phyloP scores from a whole-genome alignment of 2,329 filamentous ascomycete genomes.

The Aureobasidium pullulans region DNA sequence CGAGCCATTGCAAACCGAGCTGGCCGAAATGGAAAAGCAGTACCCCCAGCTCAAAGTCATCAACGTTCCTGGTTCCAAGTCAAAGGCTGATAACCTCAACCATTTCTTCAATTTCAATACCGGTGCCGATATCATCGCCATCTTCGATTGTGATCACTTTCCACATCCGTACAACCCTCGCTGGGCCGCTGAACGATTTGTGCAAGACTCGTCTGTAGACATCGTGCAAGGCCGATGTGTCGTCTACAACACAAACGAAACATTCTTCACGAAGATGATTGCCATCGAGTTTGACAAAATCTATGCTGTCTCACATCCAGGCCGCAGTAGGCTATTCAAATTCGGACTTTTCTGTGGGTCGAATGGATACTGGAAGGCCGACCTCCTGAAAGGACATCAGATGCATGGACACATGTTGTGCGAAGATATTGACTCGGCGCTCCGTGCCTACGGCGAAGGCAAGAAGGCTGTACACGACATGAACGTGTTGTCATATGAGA shows the following conservation, averaged over 20 bases:
- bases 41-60: constrained; percentile 38
- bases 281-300: constrained; percentile 47
- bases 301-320: constrained; percentile 45
- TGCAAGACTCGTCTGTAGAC: constrained; percentile 35
- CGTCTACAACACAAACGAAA: constrained; percentile 40
- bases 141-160: constrained; percentile 46
- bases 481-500: constrained; percentile 43
- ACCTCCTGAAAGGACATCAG: constrained; percentile 37
- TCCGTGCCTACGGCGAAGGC: constrained; percentile 38
- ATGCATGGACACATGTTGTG: constrained; percentile 46
- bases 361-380: constrained; percentile 43
- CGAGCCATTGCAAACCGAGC: constrained; percentile 38
- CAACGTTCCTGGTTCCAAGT: constrained; percentile 42
- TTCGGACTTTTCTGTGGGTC: constrained; percentile 45
- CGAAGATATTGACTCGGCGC: constrained; percentile 44
- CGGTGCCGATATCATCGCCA: constrained; percentile 39
- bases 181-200: constrained; percentile 43
- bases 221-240: constrained; percentile 45
- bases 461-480: constrained; percentile 41
- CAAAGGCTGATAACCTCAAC: constrained; percentile 45
- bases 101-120: constrained; percentile 40
- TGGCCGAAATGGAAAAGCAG: constrained; percentile 31
- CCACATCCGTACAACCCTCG: constrained; percentile 42
- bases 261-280: constrained; percentile 40
- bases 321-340: constrained; percentile 39